Evolutionary conservation across 495 filamentous ascomycete species (phyloP).

Genomic region (Podospora pseudoanserina): DNA sequence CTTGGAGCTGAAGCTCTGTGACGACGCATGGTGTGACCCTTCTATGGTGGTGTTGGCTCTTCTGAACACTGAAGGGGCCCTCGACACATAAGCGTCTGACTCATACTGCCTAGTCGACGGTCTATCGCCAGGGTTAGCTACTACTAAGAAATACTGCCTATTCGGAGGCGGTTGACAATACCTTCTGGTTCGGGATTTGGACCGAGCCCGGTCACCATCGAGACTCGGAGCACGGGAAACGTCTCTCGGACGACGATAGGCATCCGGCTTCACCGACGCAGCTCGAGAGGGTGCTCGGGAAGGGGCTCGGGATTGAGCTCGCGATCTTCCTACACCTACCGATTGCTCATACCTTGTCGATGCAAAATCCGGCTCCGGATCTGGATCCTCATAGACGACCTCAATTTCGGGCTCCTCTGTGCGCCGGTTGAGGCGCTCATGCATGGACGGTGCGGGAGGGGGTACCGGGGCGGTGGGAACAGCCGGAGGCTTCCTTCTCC

Average conservation of each 20-base stretch:
- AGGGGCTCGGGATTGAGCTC: conserved; percentile 3
- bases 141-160: background rate
- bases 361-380: conserved; percentile 15
- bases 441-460: conserved; percentile 19
- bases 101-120: conserved; percentile 38
- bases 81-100: conserved; percentile 31
- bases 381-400: conserved; percentile 24
- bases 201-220: conserved; percentile 32
- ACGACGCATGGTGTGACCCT: conserved; percentile 35
- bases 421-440: conserved; percentile 26
- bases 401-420: conserved; percentile 20
- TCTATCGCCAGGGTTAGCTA: conserved; percentile 25
- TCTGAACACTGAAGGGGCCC: conserved; percentile 26
- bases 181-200: conserved; percentile 38
- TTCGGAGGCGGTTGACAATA: conserved; percentile 19
- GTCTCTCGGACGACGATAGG: conserved; percentile 32
- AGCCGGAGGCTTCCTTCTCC: conserved; percentile 16
- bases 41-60: conserved; percentile 34
- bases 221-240: conserved; percentile 25
- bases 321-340: background rate
- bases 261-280: conserved; percentile 18
- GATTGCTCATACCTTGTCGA: conserved; percentile 24
- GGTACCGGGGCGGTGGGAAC: conserved; percentile 20
- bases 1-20: conserved; percentile 39
- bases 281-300: conserved; percentile 24